Base-by-base conservation (phyloP, 352 stramenopile species). In the Globisporangium spiculum region DNA sequence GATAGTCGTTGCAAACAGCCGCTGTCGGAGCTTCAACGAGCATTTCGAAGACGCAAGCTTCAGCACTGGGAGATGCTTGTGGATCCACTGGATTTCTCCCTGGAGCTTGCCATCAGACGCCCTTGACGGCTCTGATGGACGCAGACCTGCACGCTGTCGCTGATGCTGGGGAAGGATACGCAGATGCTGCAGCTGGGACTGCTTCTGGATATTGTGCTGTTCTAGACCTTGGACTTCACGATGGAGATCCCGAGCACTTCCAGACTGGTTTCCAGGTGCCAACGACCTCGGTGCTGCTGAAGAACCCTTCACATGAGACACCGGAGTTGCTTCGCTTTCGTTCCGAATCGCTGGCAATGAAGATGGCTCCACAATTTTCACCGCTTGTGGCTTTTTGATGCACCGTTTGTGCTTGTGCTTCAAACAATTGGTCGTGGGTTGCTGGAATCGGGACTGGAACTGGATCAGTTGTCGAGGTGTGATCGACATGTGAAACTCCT, bases 71-170 rank as follows among this genome's bases (percentile, higher is more conserved):
- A 90, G 78, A 54, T 91, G 80, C 2, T 71, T 53, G 30, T 87
- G 80, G 65, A 91, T 91, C 81, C 83, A 90, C 68, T 83, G 68
- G 36, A 91, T 76, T 65, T 91, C 77, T 30, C 38, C 50, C 14
- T 70, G 61, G 14, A 90, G 65, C n/a, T 75, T 62, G 52, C 14
- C 10, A 8, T 57, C 22, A 8, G 9, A 57, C 4, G 8, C 52
- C 1, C 22, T 24, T 16, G 26, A n/a, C 12, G 52, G 5, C n/a
- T n/a, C 24, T 34, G 6, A n/a, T 63, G 50, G 36, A 62, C 63
- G 18, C 27, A 41, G 6, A 65, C 27, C 18, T 65, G 64, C 52
- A 65, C 58, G 4, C 36, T 44, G 36, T 44, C 2, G 34, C 34
- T 41, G 34, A 10, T 44, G 36, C 36, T 44, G 36, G 36, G 36